Percentiles rank a stretch among this genome's conserved stretches.
phyloP scores from a whole-genome alignment of 768 basidiomycete species.

The Russula sp. region DNA sequence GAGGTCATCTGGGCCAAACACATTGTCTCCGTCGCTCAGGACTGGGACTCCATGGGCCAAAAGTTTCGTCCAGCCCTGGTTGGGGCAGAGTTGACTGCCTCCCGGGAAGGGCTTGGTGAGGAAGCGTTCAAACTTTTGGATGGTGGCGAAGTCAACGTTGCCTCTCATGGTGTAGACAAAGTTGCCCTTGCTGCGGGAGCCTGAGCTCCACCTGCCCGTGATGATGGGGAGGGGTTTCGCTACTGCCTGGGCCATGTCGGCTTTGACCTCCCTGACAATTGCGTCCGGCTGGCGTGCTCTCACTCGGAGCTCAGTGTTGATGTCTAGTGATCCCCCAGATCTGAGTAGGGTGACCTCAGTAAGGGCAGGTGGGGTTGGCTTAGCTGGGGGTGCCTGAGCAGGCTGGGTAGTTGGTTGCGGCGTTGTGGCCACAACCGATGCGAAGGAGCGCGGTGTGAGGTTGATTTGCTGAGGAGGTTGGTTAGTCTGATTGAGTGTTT shows the following conservation, averaged over 20 bases:
- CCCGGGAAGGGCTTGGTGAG: neutral
- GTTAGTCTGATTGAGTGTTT: too few relatives aligned
- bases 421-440: neutral
- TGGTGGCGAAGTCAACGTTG: neutral
- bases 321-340: neutral
- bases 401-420: neutral
- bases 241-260: neutral
- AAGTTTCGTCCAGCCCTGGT: neutral
- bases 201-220: neutral
- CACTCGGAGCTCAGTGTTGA: neutral
- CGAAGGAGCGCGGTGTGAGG: neutral
- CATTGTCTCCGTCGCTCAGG: neutral
- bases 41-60: neutral
- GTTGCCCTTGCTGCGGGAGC: neutral
- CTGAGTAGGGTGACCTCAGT: neutral
- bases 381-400: neutral
- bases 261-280: neutral
- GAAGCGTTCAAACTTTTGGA: neutral
- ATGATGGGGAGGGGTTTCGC: neutral
- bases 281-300: neutral
- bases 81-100: neutral
- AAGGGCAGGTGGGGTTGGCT: neutral
- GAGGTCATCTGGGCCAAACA: neutral
- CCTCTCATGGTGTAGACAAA: neutral
- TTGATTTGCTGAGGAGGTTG: neutral